These are phyloP conservation scores for Saturnispora sekii DNA, from an alignment of 805 yeast species.

Conservation along the genomic window DNA sequence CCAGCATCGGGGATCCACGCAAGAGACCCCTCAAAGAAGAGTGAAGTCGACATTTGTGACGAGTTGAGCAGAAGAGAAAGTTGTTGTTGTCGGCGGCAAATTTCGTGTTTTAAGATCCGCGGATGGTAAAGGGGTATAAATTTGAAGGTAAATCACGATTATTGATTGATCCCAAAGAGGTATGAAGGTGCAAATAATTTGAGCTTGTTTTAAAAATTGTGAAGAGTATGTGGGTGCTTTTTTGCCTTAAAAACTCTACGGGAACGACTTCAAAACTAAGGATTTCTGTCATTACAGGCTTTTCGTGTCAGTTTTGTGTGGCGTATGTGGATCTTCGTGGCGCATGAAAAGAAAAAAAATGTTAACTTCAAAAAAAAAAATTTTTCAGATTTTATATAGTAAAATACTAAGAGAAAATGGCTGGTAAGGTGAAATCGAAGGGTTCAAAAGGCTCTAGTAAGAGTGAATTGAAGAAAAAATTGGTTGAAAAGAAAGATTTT, in stretches of 20 bases:
- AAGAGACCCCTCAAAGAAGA: conserved; percentile 26
- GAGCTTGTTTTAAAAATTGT: no score
- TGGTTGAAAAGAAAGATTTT: conserved; percentile 30
- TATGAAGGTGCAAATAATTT: no score
- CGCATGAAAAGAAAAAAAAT: neutral
- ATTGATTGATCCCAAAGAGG: no score
- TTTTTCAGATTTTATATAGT: no score
- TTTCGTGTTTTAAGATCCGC: conserved; percentile 1
- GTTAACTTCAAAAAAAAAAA: no score
- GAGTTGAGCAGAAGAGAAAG: neutral
- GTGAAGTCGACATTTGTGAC: conserved; percentile 5
- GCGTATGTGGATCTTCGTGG: neutral
- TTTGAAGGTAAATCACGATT: no score
- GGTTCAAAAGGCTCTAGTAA: conserved; percentile 29
- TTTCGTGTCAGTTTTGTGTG: no score
- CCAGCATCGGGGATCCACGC: conserved; percentile 75
- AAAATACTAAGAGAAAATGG: conserved; percentile 17
- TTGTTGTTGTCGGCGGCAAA: conserved; percentile 1
- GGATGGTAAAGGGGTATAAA: no score
- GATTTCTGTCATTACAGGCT: no score
- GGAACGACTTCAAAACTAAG: no score
- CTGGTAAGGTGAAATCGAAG: conserved; percentile 20
- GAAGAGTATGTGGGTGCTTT: no score
- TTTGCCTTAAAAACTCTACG: no score
- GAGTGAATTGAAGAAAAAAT: conserved; percentile 1